These are phyloP conservation scores for Lepiota brunneoincarnata DNA, from an alignment of 768 basidiomycete species.

Conservation along the genomic window DNA sequence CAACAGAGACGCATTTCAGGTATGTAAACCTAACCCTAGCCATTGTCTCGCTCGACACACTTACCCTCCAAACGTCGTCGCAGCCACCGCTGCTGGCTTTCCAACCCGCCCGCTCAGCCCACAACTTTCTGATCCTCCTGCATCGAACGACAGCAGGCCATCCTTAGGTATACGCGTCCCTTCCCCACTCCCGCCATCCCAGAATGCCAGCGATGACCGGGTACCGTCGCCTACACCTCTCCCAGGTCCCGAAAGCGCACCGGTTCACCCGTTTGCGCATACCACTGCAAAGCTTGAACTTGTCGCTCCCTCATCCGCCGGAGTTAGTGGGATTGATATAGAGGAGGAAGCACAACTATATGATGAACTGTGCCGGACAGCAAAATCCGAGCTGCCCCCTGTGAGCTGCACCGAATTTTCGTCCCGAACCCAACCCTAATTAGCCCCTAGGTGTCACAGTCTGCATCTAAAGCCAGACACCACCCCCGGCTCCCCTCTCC, in stretches of 20 bases:
- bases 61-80: too few relatives aligned
- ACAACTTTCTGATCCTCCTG: not conserved
- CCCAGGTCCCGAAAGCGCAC: conserved; percentile 9
- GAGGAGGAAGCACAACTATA: conserved; percentile 68
- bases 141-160: not conserved
- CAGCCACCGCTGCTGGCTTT: conserved; percentile 7
- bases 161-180: conserved; percentile 5
- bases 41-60: too few relatives aligned
- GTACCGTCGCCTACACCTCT: conserved; percentile 4
- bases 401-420: not conserved
- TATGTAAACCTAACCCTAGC: too few relatives aligned
- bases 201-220: not conserved
- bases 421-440: not conserved
- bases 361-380: conserved; percentile 56
- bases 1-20: not conserved
- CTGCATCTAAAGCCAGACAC: not conserved
- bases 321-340: conserved; percentile 50
- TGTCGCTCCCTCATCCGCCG: conserved; percentile 31
- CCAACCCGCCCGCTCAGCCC: conserved; percentile 3
- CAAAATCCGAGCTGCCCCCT: conserved; percentile 14
- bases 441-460: not conserved
- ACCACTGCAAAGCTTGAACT: conserved; percentile 49
- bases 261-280: conserved; percentile 43
- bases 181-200: not conserved
- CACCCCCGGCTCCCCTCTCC: conserved; percentile 27